phyloP scores from a whole-genome alignment of 2,329 filamentous ascomycete species.

The Nothophaeocryptopus gaeumannii region DNA sequence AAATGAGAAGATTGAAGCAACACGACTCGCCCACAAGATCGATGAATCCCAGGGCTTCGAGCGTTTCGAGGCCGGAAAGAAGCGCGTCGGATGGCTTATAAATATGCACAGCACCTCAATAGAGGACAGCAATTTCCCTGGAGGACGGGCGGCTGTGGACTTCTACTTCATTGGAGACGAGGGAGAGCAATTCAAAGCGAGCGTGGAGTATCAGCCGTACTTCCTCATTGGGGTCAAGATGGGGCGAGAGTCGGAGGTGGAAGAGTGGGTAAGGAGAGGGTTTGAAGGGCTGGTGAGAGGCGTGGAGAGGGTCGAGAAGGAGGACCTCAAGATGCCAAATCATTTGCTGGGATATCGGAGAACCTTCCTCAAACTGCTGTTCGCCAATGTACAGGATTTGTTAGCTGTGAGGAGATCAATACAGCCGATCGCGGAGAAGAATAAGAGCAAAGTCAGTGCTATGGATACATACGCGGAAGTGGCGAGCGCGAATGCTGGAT shows the following conservation, averaged over 20 bases:
- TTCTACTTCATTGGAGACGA: constrained; percentile 96
- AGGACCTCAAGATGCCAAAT: constrained; percentile 79
- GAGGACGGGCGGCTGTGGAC: constrained; percentile 85
- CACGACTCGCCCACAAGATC: constrained; percentile 77
- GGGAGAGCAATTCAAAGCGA: constrained; percentile 89
- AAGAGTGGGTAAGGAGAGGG: constrained; percentile 83
- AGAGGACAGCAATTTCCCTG: constrained; percentile 76
- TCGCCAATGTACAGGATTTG: constrained; percentile 82
- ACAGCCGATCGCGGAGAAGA: constrained; percentile 89
- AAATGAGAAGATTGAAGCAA: constrained; percentile 88
- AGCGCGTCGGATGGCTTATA: constrained; percentile 86
- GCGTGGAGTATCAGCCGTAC: constrained; percentile 93
- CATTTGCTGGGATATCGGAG: constrained; percentile 87
- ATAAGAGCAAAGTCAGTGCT: constrained; percentile 91
- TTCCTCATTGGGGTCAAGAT: constrained; percentile 88
- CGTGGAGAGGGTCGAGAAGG: constrained; percentile 77
- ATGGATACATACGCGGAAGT: constrained; percentile 99
- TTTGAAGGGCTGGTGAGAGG: constrained; percentile 80
- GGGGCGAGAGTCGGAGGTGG: constrained; percentile 85
- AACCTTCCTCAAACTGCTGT: constrained; percentile 81
- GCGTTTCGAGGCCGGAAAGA: constrained; percentile 83
- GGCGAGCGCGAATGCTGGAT: constrained; percentile 76
- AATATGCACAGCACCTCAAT: constrained; percentile 90
- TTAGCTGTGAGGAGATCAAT: constrained; percentile 80
- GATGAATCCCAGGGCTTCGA: constrained; percentile 94